These are phyloP conservation scores for Fusarium globosum DNA, from an alignment of 2,329 filamentous ascomycete genomes.

Conservation along the genomic window DNA sequence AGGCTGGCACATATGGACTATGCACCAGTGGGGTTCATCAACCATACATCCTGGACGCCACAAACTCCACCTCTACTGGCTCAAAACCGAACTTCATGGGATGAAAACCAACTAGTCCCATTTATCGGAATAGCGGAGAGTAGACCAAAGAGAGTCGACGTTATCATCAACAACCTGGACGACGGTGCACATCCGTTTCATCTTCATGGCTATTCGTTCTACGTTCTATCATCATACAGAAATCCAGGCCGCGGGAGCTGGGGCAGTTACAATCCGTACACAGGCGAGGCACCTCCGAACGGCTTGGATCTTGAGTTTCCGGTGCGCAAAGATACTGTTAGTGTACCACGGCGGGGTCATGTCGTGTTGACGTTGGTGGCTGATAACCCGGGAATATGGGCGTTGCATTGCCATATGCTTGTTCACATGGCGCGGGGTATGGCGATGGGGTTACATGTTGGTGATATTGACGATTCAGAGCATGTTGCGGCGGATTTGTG, in stretches of 20 bases:
- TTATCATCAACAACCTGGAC: background rate
- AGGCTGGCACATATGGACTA: constrained; percentile 16
- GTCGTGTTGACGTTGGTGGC: background rate
- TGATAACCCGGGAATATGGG: constrained; percentile 12
- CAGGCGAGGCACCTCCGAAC: background rate
- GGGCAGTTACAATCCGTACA: background rate
- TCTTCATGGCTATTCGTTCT: constrained; percentile 1
- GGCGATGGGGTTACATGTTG: constrained; percentile 2
- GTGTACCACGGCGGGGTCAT: background rate
- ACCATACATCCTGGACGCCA: constrained; percentile 15
- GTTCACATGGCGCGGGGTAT: constrained; percentile 20
- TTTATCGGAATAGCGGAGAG: rapidly evolving
- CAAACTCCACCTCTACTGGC: background rate
- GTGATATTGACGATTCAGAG: background rate
- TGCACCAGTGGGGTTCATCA: constrained; percentile 8
- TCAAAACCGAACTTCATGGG: background rate
- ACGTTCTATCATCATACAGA: background rate
- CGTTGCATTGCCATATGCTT: constrained; percentile 18
- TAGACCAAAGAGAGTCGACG: background rate
- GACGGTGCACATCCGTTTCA: constrained; percentile 13
- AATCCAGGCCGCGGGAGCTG: background rate
- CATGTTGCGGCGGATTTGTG: background rate
- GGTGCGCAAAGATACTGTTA: background rate
- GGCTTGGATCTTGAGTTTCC: background rate
- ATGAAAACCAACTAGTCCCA: background rate